Base-by-base conservation (phyloP, 164 flowering plant species). In the Taxillus chinensis region DNA sequence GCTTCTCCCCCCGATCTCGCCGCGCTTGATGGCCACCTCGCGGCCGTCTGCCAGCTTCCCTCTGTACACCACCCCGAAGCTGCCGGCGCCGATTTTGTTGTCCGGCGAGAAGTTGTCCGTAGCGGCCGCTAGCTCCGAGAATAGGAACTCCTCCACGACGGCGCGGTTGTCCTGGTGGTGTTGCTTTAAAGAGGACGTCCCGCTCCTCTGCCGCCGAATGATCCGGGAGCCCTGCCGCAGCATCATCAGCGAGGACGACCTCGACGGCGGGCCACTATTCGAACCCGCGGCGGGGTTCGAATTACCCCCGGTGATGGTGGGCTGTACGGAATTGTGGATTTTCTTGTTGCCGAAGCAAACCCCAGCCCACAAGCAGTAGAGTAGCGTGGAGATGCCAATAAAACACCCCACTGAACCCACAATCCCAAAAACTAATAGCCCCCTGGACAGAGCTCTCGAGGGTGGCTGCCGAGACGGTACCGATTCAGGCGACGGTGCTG, bases 321-420 rank as follows among this genome's bases (percentile, higher is more conserved):
- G 99, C 48, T 91, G 97, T 48, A 93, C 99, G 1, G 99, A 87
- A 63, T 89, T 95, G 58, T 89, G 92, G 11, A 95, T 66, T 61
- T 87, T 91, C 78, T 91, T 83, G 15, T 78, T 80, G 62, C 84
- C 82, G 61, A 82, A 87, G 64, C 89, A 91, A 67, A 72, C 75
- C 0, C 99, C 96, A 42, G 78, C 76, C 86, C 90, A 91, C 45
- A 86, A 55, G 63, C 84, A 84, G 71, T 87, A 91, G 14, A 80
- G 57, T 45, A 85, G 7, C 2, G 83, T 75, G 60, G 83, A 74
- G 39, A 88, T 65, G 10, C 91, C 92, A 0, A 80, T 65, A 15
- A 89, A 66, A 3, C 64, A 65, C 7, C 99, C 96, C 1, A 86
- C 75, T 13, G 91, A 81, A 17, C 99, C 99, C 38, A 95, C 76